These are phyloP conservation scores for Mycosphaerella sp. DNA, from an alignment of 2,329 filamentous ascomycete genomes.

Conservation along the genomic window DNA sequence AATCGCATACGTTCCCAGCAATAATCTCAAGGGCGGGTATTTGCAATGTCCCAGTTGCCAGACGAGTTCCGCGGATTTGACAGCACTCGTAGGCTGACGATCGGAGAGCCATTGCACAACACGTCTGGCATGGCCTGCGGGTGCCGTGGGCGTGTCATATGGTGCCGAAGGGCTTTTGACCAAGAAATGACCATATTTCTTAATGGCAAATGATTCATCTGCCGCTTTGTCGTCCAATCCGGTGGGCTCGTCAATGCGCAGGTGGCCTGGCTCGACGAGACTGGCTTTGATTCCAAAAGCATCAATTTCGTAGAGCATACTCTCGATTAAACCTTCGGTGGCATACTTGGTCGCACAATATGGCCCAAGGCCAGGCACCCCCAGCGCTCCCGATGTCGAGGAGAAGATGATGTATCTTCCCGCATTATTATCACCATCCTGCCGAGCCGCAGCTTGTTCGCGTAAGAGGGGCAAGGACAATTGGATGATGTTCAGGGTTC, in stretches of 20 bases:
- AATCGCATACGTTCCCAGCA: conserved; percentile 91
- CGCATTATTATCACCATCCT: conserved; percentile 24
- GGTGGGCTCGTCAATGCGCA: conserved; percentile 71
- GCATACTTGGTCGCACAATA: conserved; percentile 98
- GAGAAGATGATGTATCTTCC: conserved; percentile 94
- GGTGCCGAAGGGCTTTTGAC: conserved; percentile 79
- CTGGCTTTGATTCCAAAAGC: conserved; percentile 89
- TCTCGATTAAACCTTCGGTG: conserved; percentile 90
- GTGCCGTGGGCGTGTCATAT: conserved; percentile 70
- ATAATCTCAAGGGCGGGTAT: conserved; percentile 78
- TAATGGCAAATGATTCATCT: conserved; percentile 42
- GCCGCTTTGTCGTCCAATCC: conserved; percentile 30
- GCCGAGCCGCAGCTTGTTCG: conserved; percentile 47
- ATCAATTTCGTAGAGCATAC: conserved; percentile 93
- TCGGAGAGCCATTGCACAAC: conserved; percentile 95
- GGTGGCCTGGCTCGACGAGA: conserved; percentile 82
- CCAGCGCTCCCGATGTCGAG: conserved; percentile 84
- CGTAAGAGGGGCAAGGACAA: conserved; percentile 82
- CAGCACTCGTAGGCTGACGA: conserved; percentile 82
- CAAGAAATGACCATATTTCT: conserved; percentile 85
- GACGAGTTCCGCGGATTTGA: conserved; percentile 86
- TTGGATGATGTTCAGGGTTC: conserved; percentile 88
- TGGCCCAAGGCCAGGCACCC: conserved; percentile 83
- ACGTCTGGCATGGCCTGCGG: conserved; percentile 78
- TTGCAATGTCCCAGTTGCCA: conserved; percentile 92